Evolutionary conservation across 352 stramenopile species (phyloP), one percentile per base, ranked within the genome.

Genomic region (Phytophthora pluvialis): DNA sequence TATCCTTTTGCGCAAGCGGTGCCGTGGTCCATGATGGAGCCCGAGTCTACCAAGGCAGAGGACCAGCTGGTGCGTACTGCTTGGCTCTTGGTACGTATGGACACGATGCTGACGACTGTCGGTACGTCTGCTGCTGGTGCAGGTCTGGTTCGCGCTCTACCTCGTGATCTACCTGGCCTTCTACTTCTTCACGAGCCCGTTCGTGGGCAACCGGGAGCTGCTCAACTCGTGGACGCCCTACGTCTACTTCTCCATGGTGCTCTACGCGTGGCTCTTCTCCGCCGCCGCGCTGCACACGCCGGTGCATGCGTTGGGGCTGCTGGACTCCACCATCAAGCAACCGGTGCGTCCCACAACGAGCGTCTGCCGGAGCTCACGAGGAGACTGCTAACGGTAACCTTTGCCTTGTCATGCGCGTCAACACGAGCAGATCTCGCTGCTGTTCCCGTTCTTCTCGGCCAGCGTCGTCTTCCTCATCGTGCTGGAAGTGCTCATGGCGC

Each of bases 101-200:
- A 21, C 2, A 2, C 21, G 21, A 21, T 21, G 21, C 47, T 71
- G 45, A 65, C 33, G 11, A 13, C 16, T 55, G 29, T 36, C 11
- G 21, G 21, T 60, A n/a, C 15, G 28, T 60, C 10, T 46, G 12
- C 35, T 31, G 10, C 2, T 31, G n/a, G 4, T 40, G 28, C 55
- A 95, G 87, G 72, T 90, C 47, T 95, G 87, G 87, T 95, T 95
- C 59, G 67, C 80, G 50, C 78, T 95, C 56, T 95, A 90, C 56
- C 76, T 81, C 48, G 81, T 74, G 40, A 80, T 95, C 62, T 94
- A 93, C 51, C 42, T 93, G 25, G 89, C 88, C 29, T 95, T 95
- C 67, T 95, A 95, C 78, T 87, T 94, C 73, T 95, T 95, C 71
- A 94, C 88, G 48, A 94, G 86, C 48, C 88, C 88, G 5, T 95